Percentiles rank a stretch among this genome's conserved stretches.
These are phyloP conservation scores for Schwanniomyces occidentalis DNA, from an alignment of 805 yeast genomes.

Conservation along the genomic window DNA sequence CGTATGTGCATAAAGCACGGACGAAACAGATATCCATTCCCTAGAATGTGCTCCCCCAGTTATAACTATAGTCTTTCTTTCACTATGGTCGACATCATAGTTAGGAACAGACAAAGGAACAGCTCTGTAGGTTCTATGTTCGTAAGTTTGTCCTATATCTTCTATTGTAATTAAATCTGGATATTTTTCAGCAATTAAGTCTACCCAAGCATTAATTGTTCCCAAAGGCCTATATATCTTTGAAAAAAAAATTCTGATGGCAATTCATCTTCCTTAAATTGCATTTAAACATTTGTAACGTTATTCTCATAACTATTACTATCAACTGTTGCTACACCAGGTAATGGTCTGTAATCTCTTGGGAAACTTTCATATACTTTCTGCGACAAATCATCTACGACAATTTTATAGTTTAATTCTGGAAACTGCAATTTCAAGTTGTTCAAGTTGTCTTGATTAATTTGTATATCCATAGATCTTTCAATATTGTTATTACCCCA, in stretches of 20 bases:
- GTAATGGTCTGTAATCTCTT: slow-evolving; percentile 6
- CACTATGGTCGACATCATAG: slow-evolving; percentile 33
- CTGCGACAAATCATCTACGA: slow-evolving; percentile 60
- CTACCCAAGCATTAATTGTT: slow-evolving; percentile 73
- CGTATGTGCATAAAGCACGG: slow-evolving; percentile 58
- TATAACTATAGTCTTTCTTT: slow-evolving; percentile 64
- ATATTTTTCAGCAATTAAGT: slow-evolving; percentile 56
- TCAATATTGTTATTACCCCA: slow-evolving; percentile 49
- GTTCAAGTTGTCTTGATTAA: slow-evolving; percentile 19
- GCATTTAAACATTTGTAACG: slow-evolving; percentile 13
- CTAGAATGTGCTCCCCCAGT: slow-evolving; percentile 89
- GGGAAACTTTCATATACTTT: slow-evolving; percentile 59
- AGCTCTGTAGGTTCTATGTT: slow-evolving; percentile 69
- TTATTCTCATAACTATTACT: slow-evolving; percentile 5
- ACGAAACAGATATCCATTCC: slow-evolving; percentile 81
- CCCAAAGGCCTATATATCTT: slow-evolving; percentile 62
- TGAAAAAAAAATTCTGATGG: slow-evolving; percentile 61
- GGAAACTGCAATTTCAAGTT: slow-evolving; percentile 21
- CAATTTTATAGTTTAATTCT: slow-evolving; percentile 31
- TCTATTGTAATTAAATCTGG: slow-evolving; percentile 66
- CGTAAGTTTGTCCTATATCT: slow-evolving; percentile 72
- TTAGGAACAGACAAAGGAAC: slow-evolving; percentile 57
- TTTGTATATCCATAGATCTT: slow-evolving; percentile 20
- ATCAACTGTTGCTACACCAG: slow-evolving; percentile 1
- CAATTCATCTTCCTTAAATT: slow-evolving; percentile 14